Base-by-base conservation (phyloP, 352 stramenopile genomes). In the Phytophthora foliorum region DNA sequence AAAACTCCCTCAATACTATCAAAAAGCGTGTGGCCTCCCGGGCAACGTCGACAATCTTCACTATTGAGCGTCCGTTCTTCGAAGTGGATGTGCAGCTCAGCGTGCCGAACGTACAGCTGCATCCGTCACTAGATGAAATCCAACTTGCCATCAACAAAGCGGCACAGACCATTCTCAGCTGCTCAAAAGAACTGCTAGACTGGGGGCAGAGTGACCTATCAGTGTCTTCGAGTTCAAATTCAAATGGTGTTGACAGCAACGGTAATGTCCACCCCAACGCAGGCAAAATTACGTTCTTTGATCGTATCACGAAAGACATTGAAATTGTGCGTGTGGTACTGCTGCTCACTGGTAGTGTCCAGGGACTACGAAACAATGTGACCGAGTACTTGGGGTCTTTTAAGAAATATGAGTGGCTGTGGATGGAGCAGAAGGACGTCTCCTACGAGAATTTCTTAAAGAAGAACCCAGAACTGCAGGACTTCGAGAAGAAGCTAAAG, bases 281-380 rank as follows among this genome's bases (percentile, higher is more conserved):
- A 19, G 68, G 69, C 1, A 93, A 92, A 44, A 60, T 83, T 6
- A 98, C 96, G 13, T 99, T 99, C 71, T 99, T 99, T 67, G 97
- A 98, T 57, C 91, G 96, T 0, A 99, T 99, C 52, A 99, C 97
- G 0, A 99, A 99, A 59, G 97, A 99, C 70, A 99, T 99, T 73
- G 97, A 99, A 76, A 98, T 99, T 48, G 97, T 99, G 1, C 96
- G 97, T 25, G 97, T 99, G 13, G 97, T 98, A 4, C 63, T 99
- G 10, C 78, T 99, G 25, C 88, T 99, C 6, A 99, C 97, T 1
- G 97, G 97, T 6, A 99, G 96, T 53, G 96, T 99, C 19, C 97
- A 99, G 72, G 97, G 97, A 6, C 88, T 99, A 17, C 89, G 96
- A 4, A 99, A 99, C 71, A 98, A 98, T 54, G 98, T 99, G 27